Base-by-base conservation (phyloP, 306 rosid species). In the Acacia confusa region DNA sequence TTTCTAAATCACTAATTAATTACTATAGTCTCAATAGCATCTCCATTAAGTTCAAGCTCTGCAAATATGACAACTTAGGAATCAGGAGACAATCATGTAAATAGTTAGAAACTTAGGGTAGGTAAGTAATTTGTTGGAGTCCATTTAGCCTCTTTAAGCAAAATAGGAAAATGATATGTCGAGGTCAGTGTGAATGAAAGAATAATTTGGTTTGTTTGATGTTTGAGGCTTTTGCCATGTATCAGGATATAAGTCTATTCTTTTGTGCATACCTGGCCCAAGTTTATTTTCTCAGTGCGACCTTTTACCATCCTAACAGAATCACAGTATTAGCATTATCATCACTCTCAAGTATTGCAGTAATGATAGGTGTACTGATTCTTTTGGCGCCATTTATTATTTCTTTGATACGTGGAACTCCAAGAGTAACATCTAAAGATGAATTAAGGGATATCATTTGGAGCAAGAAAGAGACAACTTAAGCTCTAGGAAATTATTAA, bases 381-480 rank as follows among this genome's bases (percentile, higher is more conserved):
- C 55, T 93, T 80, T 86, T 82, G 82, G 92, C 84, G 52, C 90
- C 99, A 82, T 93, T 88, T 50, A 95, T 95, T 72, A 95, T 95
- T 89, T 95, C 99, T 86, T 90, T 95, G 81, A 95, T 90, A 72
- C 99, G 97, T 75, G 99, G 97, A 85, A 95, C 97, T 81, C 97
- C 99, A 74, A 88, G 97, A 24, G 97, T 95, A 78, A 93, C 86
- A 41, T 95, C 99, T 95, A 89, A 78, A 19, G 79, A 75, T 20
- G 72, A 80, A 83, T 92, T 81, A 90, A 87, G 87, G 87, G 82
- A 88, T 72, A 74, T 78, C 83, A 78, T 24, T 84, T 63, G 66
- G 81, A 64, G 77, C 79, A 68, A 77, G 36, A 30, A 63, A 28
- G 20, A 27, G 40, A 63, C 19, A 60, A 77, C 60, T 60, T 10